Percentiles rank a stretch among this genome's conserved stretches.
phyloP scores from a whole-genome alignment of 2,329 filamentous ascomycete species.

The Sphaerulina musiva region DNA sequence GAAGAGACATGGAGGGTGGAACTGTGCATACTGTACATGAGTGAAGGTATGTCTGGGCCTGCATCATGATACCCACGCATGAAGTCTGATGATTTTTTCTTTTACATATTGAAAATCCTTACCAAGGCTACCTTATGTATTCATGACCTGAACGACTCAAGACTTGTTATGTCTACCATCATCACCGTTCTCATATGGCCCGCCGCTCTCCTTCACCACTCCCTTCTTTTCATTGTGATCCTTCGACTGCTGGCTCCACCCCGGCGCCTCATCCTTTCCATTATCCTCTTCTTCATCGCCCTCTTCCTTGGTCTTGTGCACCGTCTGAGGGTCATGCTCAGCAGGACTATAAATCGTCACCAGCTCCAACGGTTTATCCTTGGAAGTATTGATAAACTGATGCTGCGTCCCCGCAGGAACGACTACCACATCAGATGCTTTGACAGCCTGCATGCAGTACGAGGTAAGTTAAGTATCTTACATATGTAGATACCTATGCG shows the following conservation, averaged over 20 bases:
- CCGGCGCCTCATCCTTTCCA: slow-evolving; percentile 54
- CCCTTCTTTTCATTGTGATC: slow-evolving; percentile 52
- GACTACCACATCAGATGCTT: slow-evolving; percentile 53
- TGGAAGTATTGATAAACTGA: slow-evolving; percentile 56
- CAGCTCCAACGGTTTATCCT: slow-evolving; percentile 53
- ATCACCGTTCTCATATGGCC: slow-evolving; percentile 34
- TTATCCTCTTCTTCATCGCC: slow-evolving; percentile 57
- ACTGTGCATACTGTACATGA: not conserved
- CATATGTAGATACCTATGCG: no score
- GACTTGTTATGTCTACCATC: slow-evolving; percentile 34
- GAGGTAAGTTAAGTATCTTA: no score
- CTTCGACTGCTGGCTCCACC: slow-evolving; percentile 53
- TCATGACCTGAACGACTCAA: not conserved
- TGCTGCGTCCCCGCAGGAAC: slow-evolving; percentile 61
- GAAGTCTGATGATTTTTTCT: not conserved
- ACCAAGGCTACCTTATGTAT: not conserved
- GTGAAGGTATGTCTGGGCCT: not conserved
- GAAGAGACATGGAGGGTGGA: not conserved
- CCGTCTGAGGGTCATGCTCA: slow-evolving; percentile 54
- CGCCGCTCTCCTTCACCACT: slow-evolving; percentile 44
- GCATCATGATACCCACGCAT: slow-evolving; percentile 1
- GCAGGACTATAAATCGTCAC: slow-evolving; percentile 59
- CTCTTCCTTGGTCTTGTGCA: slow-evolving; percentile 58
- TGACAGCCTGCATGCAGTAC: no score
- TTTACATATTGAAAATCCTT: not conserved